Evolutionary conservation across 2,329 filamentous ascomycete genomes (phyloP).

Genomic region (Trichoderma sp.): DNA sequence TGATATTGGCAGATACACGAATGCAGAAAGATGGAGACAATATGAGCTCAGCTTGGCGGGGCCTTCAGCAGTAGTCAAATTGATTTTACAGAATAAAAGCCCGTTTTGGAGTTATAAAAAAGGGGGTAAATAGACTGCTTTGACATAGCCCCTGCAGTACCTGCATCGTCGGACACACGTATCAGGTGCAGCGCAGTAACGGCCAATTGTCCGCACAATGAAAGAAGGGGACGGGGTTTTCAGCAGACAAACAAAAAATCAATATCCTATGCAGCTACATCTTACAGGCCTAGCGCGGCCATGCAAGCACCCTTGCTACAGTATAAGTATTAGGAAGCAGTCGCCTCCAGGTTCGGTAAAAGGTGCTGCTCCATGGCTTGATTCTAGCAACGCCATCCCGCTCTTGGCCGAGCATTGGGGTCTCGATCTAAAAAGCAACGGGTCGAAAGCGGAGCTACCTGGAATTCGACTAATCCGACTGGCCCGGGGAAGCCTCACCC

Average conservation of each 20-base stretch:
- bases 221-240: background rate
- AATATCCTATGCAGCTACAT: background rate
- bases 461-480: background rate
- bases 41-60: background rate
- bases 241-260: background rate
- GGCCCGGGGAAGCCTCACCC: background rate
- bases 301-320: background rate
- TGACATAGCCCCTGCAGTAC: background rate
- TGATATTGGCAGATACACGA: background rate
- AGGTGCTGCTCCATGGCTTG: background rate
- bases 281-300: background rate
- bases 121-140: background rate
- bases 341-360: background rate
- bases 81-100: background rate
- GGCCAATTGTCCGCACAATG: background rate
- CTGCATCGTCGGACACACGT: background rate
- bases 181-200: background rate
- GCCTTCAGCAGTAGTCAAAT: background rate
- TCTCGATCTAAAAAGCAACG: background rate
- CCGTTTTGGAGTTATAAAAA: background rate
- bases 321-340: background rate
- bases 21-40: background rate
- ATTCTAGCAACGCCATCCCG: background rate
- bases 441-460: background rate
- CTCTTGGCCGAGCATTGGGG: background rate